Base-by-base conservation (phyloP, 2,329 filamentous ascomycete species). In the Dactylonectria estremocensis region DNA sequence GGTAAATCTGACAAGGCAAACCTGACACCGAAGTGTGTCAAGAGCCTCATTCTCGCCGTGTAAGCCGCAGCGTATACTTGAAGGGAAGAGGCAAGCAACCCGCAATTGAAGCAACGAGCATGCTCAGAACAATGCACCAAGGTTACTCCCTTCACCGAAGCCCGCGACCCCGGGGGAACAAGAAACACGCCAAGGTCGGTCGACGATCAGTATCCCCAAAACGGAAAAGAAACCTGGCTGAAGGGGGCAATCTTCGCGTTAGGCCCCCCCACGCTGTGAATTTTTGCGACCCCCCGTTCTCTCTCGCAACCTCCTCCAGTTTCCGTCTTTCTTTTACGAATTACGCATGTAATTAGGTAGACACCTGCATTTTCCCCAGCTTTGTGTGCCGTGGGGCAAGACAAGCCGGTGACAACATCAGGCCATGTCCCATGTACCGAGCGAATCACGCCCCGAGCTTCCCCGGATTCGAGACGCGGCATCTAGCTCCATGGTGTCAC, bases 151-250 rank as follows among this genome's bases (percentile, higher is more conserved):
- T 14, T 43, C 16, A 16, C 22, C 37, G 8, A 16, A 16, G 22
- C 14, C 24, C 13, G 28, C 11, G 53, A 16, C 35, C 22, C 10
- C 35, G 22, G n/a, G 43, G 18, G 18, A 31, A 31, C 13, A 46
- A 57, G 40, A 13, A 4, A 16, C 28, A 8, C 11, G 24, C 18
- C 20, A 16, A 33, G 43, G 31, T 50, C 37, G 35, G 59, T 33
- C n/a, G 35, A 40, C 64, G 64, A 66, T 57, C 45, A 62, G 64
- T 46, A 57, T 66, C 24, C 64, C 64, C 22, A 37, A 66, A 57
- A n/a, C 13, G 58, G 58, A 14, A 66, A 61, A 13, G 53, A 28
- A 43, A 43, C 40, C 45, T 53, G 46, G 48, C 57, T 49, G 5
- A 11, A 18, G 28, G 31, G 49, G 49, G 31, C 6, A 52, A 33